A percentile compares a stretch with the other conserved stretches of the same genome.
Conservation (phyloP, 495 filamentous ascomycete genomes). For the Halenospora varia region DNA sequence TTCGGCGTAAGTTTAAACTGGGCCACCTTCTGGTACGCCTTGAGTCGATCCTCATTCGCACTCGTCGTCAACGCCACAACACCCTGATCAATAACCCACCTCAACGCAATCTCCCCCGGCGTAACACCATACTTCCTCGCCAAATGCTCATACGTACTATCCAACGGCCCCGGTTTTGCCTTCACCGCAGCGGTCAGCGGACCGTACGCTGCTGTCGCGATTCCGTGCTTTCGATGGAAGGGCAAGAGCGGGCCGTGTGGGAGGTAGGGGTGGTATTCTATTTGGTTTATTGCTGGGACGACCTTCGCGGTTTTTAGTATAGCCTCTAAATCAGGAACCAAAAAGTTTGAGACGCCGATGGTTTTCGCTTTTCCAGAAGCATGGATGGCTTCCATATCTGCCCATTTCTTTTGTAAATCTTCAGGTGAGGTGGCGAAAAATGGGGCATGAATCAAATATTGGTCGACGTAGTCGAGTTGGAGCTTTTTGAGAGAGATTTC, state of each 20-base stretch:
- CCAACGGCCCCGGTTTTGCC: slow-evolving; percentile 64
- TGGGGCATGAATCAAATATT: slow-evolving; percentile 79
- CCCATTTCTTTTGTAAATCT: slow-evolving; percentile 69
- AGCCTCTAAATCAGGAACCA: slow-evolving; percentile 61
- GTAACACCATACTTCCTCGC: slow-evolving; percentile 76
- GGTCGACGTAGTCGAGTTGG: slow-evolving; percentile 74
- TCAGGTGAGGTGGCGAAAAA: slow-evolving; percentile 59
- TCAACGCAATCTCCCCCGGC: slow-evolving; percentile 61
- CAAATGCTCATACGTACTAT: slow-evolving; percentile 52
- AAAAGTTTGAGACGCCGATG: slow-evolving; percentile 85
- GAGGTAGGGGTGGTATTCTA: slow-evolving; percentile 86
- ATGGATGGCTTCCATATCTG: slow-evolving; percentile 70
- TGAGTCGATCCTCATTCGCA: slow-evolving; percentile 64
- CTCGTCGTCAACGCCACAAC: slow-evolving; percentile 77
- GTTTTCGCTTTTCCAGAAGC: slow-evolving; percentile 64
- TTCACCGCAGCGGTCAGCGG: slow-evolving; percentile 64
- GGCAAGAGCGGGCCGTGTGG: slow-evolving; percentile 66
- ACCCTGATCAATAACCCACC: slow-evolving; percentile 81
- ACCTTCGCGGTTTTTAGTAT: slow-evolving; percentile 61
- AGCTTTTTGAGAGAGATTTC: slow-evolving; percentile 69
- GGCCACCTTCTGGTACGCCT: slow-evolving; percentile 54
- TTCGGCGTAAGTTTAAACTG: slow-evolving; percentile 65
- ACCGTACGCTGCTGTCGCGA: slow-evolving; percentile 66
- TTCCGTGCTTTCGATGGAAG: slow-evolving; percentile 61
- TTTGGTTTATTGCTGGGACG: slow-evolving; percentile 74